These are phyloP conservation scores for Podaxis sp. DNA, from an alignment of 768 basidiomycete genomes.

Conservation along the genomic window DNA sequence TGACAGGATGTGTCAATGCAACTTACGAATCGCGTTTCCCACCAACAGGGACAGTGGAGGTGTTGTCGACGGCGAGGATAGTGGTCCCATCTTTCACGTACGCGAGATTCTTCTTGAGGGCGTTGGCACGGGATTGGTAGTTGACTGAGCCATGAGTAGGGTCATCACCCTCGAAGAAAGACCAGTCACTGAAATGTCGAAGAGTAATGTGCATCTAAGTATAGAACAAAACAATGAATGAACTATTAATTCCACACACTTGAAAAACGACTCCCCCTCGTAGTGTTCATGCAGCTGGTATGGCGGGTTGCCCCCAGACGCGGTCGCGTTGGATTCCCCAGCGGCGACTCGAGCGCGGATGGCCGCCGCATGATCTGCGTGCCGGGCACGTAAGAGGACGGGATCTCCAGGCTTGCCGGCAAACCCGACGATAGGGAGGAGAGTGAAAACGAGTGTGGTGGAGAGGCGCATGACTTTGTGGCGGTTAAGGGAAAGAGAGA, in stretches of 20 bases:
- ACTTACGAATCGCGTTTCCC: constrained; percentile 51
- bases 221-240: neutral
- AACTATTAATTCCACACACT: constrained; percentile 32
- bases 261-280: constrained; percentile 51
- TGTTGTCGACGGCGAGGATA: constrained; percentile 59
- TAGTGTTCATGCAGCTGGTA: constrained; percentile 31
- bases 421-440: constrained; percentile 5
- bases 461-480: constrained; percentile 1
- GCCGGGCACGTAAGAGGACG: neutral
- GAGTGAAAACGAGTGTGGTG: constrained; percentile 3
- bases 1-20: constrained; percentile 8
- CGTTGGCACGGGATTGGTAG: constrained; percentile 45
- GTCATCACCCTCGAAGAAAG: constrained; percentile 58
- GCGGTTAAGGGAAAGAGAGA: neutral
- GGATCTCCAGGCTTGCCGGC: constrained; percentile 4
- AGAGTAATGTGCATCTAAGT: neutral
- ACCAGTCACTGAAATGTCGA: constrained; percentile 43
- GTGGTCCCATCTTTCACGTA: constrained; percentile 59
- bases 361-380: neutral
- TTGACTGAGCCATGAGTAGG: constrained; percentile 71
- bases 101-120: constrained; percentile 48
- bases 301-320: constrained; percentile 3
- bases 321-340: neutral
- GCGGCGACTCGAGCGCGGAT: neutral
- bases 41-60: constrained; percentile 39